Evolutionary conservation across 306 rosid species (phyloP).

Genomic region (Cicer arietinum): DNA sequence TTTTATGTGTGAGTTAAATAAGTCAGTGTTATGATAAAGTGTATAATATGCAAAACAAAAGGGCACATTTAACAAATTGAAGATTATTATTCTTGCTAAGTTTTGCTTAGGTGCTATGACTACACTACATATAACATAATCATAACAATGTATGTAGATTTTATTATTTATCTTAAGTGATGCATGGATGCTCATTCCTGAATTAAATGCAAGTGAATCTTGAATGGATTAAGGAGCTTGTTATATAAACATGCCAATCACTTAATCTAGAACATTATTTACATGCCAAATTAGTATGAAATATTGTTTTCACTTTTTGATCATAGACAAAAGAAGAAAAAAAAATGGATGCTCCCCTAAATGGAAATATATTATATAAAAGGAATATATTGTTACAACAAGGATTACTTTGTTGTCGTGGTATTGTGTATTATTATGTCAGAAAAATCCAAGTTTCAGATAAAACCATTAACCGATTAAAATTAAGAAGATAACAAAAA

Average conservation of each 20-base stretch:
- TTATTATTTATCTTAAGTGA: slow-evolving; percentile 5
- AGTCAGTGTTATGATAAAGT: slow-evolving; percentile 24
- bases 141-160: not conserved
- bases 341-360: not conserved
- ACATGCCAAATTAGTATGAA: too few species aligned
- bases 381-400: too few species aligned
- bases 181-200: slow-evolving; percentile 15
- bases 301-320: too few species aligned
- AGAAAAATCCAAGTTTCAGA: not conserved
- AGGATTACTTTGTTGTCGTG: too few species aligned
- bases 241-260: not conserved
- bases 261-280: not conserved
- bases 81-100: slow-evolving; percentile 22
- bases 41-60: slow-evolving; percentile 25
- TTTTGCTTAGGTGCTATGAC: slow-evolving; percentile 23
- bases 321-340: not conserved
- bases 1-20: slow-evolving; percentile 33
- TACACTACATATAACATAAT: not conserved
- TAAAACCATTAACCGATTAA: slow-evolving; percentile 28
- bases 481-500: slow-evolving; percentile 4
- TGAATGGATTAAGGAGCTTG: not conserved
- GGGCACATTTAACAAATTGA: not conserved
- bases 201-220: slow-evolving; percentile 2
- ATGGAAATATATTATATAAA: too few species aligned
- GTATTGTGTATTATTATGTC: too few species aligned